phyloP scores from a whole-genome alignment of 2,329 filamentous ascomycete genomes.

The Sclerotinia spermophila region DNA sequence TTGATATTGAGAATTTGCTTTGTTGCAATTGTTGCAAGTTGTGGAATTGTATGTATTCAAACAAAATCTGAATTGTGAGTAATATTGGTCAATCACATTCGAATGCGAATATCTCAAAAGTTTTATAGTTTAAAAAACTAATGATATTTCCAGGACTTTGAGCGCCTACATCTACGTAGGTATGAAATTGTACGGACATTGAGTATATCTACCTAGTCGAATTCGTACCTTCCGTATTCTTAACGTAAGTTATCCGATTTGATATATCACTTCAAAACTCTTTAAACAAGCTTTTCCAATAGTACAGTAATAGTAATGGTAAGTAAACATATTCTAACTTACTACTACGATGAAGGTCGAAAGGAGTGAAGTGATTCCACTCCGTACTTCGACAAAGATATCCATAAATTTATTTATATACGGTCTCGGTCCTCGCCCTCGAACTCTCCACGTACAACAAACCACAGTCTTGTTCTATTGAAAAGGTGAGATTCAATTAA shows the following conservation, averaged over 20 bases:
- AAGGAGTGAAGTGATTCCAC: neutral
- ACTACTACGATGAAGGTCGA: neutral
- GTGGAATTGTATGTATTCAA: neutral
- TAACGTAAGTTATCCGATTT: neutral
- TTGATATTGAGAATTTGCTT: neutral
- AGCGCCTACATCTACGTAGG: neutral
- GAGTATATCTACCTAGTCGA: neutral
- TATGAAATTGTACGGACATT: neutral
- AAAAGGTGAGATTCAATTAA: slow-evolving; percentile 26
- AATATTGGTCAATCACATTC: neutral
- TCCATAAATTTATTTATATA: neutral
- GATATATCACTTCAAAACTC: neutral
- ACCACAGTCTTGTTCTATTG: too few relatives aligned
- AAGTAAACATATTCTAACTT: slow-evolving; percentile 6
- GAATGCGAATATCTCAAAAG: neutral
- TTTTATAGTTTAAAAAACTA: neutral
- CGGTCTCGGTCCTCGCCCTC: neutral
- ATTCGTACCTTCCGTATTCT: neutral
- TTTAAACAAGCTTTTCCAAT: neutral
- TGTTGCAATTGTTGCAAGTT: neutral
- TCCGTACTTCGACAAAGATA: neutral
- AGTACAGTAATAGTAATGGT: too few relatives aligned
- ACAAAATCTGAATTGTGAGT: neutral
- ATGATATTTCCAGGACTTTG: neutral
- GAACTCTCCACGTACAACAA: neutral